Evolutionary conservation across 1,284 basidiomycete species (phyloP), one percentile per base, ranked within the genome.

Genomic region (Golubevia sp.): DNA sequence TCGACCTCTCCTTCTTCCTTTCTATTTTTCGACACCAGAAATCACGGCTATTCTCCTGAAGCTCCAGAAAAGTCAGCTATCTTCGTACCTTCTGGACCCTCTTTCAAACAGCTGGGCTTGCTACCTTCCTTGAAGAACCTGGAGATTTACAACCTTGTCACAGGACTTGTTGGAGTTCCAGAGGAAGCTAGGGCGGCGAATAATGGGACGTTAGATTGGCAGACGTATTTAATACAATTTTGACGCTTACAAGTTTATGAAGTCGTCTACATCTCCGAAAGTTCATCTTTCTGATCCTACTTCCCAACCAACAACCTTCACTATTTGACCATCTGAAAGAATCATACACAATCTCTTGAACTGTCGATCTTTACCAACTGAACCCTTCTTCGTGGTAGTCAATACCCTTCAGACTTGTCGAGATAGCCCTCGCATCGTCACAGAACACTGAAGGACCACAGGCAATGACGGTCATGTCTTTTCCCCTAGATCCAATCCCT

Each of bases 31-130:
- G n/a, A n/a, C n/a, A n/a, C n/a, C 34, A 73, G 78, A 89, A 92
- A 90, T 67, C 91, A 94, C 69, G 92, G 91, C 8, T 93, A 93
- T 77, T 92, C 94, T 78, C 93, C 93, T 70, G 82, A 87, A 15
- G 88, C 90, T 49, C 77, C 86, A 7, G 87, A 91, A 2, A 96
- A 96, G 94, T 89, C 90, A 61, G 93, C 93, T 0, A 90, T 93
- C 82, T 95, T 96, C 83, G 90, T 95, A 66, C 92, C 92, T 1
- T 91, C 92, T 76, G 93, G 93, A 1, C 93, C 93, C 0, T 93
- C 93, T 77, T 89, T 91, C 11, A 83, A 87, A 3, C 86, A 88
- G 57, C 88, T 62, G 88, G 88, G 70, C 87, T 89, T 25, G 90
- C 90, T 75, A 87, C 93, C 62, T 90, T 94, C 86, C 7, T 95